Conservation (phyloP, 192 early-diverging fungal species). For the Coemansia sp. region DNA sequence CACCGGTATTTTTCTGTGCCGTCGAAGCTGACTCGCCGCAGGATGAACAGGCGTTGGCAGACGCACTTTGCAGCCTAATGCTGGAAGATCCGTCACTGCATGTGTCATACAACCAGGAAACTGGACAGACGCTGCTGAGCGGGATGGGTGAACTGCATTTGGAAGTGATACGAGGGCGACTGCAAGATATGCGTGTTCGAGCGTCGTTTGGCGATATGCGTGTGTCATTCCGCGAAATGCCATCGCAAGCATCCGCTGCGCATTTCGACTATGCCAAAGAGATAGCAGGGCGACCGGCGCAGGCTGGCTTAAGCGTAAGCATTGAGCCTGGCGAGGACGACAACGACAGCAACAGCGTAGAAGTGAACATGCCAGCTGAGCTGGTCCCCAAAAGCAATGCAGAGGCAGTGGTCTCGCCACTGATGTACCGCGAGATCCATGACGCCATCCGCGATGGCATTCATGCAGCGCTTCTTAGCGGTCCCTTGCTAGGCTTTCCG, state of each 20-base stretch:
- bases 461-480: slow-evolving; percentile 64
- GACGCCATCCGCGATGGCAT: slow-evolving; percentile 67
- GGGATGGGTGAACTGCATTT: slow-evolving; percentile 96
- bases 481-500: slow-evolving; percentile 77
- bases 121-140: slow-evolving; percentile 81
- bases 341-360: slow-evolving; percentile 13
- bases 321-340: slow-evolving; percentile 51
- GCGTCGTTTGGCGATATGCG: slow-evolving; percentile 81
- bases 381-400: background rate
- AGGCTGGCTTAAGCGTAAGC: slow-evolving; percentile 57
- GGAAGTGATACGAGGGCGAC: slow-evolving; percentile 83
- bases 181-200: slow-evolving; percentile 72
- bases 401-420: background rate
- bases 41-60: slow-evolving; percentile 70
- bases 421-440: slow-evolving; percentile 23
- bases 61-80: slow-evolving; percentile 68
- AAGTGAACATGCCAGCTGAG: slow-evolving; percentile 13
- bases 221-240: slow-evolving; percentile 84
- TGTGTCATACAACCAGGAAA: slow-evolving; percentile 71
- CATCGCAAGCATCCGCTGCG: slow-evolving; percentile 33
- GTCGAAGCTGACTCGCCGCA: slow-evolving; percentile 73
- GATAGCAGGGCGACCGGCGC: slow-evolving; percentile 65
- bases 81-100: slow-evolving; percentile 89
- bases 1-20: slow-evolving; percentile 80
- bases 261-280: slow-evolving; percentile 64